phyloP scores from a whole-genome alignment of 179 eudicot species.

The Kewa caespitosa region DNA sequence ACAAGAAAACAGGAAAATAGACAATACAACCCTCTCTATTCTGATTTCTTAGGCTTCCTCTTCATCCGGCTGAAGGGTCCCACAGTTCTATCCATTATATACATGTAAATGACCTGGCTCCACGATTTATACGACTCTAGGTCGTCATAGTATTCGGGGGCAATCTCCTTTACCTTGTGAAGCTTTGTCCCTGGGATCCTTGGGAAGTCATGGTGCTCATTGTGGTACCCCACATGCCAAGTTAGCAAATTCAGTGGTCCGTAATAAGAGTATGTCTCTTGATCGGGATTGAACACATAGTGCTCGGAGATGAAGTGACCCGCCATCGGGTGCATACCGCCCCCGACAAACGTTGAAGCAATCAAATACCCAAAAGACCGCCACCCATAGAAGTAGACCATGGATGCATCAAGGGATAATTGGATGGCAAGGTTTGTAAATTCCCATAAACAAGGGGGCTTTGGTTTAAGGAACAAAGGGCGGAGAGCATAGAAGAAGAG shows the following conservation, averaged over 20 bases:
- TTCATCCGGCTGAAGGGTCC: constrained; percentile 92
- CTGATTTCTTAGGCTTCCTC: constrained; percentile 57
- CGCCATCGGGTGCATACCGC: constrained; percentile 96
- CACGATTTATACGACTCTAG: constrained; percentile 77
- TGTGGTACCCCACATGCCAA: constrained; percentile 94
- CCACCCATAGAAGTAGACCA: constrained; percentile 84
- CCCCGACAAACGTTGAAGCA: constrained; percentile 86
- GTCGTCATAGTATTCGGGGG: constrained; percentile 71
- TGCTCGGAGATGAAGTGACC: constrained; percentile 97
- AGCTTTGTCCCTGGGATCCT: constrained; percentile 86
- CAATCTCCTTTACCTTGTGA: constrained; percentile 86
- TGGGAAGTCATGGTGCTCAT: constrained; percentile 96
- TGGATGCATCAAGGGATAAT: constrained; percentile 52
- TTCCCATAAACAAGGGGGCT: constrained; percentile 93
- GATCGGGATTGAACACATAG: constrained; percentile 73
- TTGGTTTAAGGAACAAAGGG: constrained; percentile 88
- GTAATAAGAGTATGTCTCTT: constrained; percentile 90
- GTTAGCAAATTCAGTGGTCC: constrained; percentile 84
- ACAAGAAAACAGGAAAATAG: constrained; percentile 9
- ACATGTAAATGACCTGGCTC: constrained; percentile 93
- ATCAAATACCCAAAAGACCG: constrained; percentile 66
- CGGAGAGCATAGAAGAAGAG: constrained; percentile 92
- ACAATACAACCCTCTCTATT: constrained; percentile 32
- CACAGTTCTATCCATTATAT: constrained; percentile 63
- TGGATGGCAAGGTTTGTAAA: constrained; percentile 63